Percentiles rank a stretch among this genome's conserved stretches.
Evolutionary conservation across 2,329 filamentous ascomycete genomes (phyloP).

Genomic region (Alternaria longipes): DNA sequence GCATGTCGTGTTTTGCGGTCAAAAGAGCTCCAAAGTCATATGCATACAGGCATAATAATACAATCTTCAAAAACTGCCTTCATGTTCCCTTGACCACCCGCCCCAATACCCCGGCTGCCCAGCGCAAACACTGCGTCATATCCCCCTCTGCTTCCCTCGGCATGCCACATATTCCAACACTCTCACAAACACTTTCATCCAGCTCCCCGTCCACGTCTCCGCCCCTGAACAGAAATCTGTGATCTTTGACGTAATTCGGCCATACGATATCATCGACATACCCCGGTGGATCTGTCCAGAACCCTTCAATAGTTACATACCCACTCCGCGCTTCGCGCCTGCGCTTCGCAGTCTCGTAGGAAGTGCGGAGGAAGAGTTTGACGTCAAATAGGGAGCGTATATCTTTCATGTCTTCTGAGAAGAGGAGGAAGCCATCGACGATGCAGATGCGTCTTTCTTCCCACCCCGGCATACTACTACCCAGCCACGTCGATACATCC

Average conservation of each 20-base stretch:
- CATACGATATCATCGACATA: conserved; percentile 96
- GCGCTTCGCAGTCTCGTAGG: conserved; percentile 67
- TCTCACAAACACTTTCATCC: conserved; percentile 53
- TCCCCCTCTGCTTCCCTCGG: conserved; percentile 47
- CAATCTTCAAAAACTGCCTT: conserved; percentile 10
- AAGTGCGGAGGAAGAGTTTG: conserved; percentile 78
- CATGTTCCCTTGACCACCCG: conserved; percentile 26
- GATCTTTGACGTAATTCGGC: conserved; percentile 88
- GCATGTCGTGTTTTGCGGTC: not conserved
- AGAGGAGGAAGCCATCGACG: conserved; percentile 90
- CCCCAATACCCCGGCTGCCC: conserved; percentile 41
- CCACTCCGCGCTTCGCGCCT: conserved; percentile 75
- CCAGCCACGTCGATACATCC: conserved; percentile 23
- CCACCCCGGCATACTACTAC: conserved; percentile 25
- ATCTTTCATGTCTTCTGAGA: conserved; percentile 64
- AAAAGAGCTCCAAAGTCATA: not conserved
- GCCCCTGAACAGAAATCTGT: conserved; percentile 79
- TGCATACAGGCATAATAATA: conserved; percentile 15
- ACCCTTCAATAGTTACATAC: conserved; percentile 83
- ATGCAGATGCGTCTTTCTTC: conserved; percentile 62
- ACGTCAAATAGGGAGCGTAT: conserved; percentile 73
- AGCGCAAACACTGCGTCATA: conserved; percentile 45
- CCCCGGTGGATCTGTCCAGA: conserved; percentile 93
- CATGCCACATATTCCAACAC: conserved; percentile 50
- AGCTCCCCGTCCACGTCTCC: conserved; percentile 71